Conservation (phyloP, 2,329 filamentous ascomycete genomes). For the Madurella mycetomatis region DNA sequence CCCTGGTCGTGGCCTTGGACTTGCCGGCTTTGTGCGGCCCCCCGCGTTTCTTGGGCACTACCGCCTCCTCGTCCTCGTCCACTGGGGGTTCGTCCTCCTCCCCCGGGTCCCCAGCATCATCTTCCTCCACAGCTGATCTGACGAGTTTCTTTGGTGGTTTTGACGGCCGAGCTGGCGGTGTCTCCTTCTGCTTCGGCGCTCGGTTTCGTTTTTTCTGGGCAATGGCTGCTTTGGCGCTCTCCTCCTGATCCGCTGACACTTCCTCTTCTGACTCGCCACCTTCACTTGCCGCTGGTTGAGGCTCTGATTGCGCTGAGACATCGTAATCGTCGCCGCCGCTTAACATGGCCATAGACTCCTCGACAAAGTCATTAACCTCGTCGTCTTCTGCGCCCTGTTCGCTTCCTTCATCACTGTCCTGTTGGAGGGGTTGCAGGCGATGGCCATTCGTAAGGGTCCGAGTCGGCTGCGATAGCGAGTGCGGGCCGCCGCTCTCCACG, state of each 20-base stretch:
- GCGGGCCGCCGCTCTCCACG: constrained; percentile 22
- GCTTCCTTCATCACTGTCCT: constrained; percentile 16
- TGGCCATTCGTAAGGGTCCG: constrained; percentile 22
- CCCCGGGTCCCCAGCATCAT: constrained; percentile 27
- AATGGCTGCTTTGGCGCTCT: constrained; percentile 7
- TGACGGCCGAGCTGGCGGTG: constrained; percentile 1
- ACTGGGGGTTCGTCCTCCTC: constrained; percentile 25
- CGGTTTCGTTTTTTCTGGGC: constrained; percentile 13
- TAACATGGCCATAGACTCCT: constrained; percentile 43
- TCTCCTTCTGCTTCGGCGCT: constrained; percentile 12
- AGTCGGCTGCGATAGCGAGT: constrained; percentile 27
- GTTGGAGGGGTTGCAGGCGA: constrained; percentile 8
- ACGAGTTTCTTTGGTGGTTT: constrained; percentile 9
- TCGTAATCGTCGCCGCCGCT: constrained; percentile 26
- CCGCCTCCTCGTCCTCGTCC: constrained; percentile 25
- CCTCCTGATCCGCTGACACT: constrained; percentile 20
- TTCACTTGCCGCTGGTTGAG: constrained; percentile 30
- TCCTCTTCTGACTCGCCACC: constrained; percentile 22
- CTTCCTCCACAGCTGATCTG: constrained; percentile 26
- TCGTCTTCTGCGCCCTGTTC: constrained; percentile 30
- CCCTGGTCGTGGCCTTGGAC: constrained; percentile 21
- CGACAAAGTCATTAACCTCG: constrained; percentile 29
- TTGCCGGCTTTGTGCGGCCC: constrained; percentile 24
- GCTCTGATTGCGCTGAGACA: constrained; percentile 13
- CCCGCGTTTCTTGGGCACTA: constrained; percentile 22